Percentiles rank a stretch among this genome's conserved stretches.
phyloP scores from a whole-genome alignment of 192 early-diverging fungal genomes.

The Coemansia sp. region DNA sequence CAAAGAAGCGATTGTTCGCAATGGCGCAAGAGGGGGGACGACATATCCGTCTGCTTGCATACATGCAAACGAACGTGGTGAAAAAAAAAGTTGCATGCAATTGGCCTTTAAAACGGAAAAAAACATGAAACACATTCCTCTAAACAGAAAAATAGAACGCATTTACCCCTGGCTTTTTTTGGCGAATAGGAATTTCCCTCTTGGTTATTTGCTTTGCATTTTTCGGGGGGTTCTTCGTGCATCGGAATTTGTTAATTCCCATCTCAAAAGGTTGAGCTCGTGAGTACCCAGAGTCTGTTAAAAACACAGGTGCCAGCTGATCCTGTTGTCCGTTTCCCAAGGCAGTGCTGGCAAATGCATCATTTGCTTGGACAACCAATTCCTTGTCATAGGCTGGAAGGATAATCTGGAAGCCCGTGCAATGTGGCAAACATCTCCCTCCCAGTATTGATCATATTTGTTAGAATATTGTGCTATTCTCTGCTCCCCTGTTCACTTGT shows the following conservation, averaged over 20 bases:
- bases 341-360: not conserved
- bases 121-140: not conserved
- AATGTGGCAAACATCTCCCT: not conserved
- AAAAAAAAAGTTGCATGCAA: not conserved
- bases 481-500: not conserved
- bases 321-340: not conserved
- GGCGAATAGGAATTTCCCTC: conserved; percentile 8
- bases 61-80: not conserved
- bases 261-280: not conserved
- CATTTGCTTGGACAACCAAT: not conserved
- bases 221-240: conserved; percentile 3
- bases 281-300: not conserved
- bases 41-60: not conserved
- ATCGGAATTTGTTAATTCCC: conserved; percentile 1
- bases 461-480: not conserved
- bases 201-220: not conserved
- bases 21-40: not conserved
- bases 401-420: not conserved
- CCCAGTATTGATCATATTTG: not conserved
- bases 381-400: too few relatives aligned
- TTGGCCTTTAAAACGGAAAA: not conserved
- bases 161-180: conserved; percentile 8
- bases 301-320: not conserved
- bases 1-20: not conserved
- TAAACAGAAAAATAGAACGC: not conserved